Conservation (phyloP, 2,329 filamentous ascomycete genomes). For the Ophiocordyceps australis region DNA sequence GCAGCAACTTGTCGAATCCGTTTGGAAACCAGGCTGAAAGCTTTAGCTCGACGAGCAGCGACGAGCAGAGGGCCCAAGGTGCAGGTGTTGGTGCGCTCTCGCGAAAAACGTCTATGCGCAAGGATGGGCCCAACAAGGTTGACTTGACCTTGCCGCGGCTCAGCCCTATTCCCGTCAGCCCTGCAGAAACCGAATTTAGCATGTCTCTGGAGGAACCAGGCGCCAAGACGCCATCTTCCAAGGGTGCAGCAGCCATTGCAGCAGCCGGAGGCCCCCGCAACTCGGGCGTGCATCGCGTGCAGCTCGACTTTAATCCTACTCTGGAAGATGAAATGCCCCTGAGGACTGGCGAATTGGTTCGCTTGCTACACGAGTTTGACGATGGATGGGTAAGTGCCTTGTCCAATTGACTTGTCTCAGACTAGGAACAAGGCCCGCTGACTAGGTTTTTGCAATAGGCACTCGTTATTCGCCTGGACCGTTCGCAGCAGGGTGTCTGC, state of each 20-base stretch:
- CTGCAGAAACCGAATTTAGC: conserved; percentile 45
- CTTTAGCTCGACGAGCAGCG: conserved; percentile 20
- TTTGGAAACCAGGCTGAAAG: conserved; percentile 47
- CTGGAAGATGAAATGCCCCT: conserved; percentile 85
- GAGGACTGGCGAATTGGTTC: conserved; percentile 63
- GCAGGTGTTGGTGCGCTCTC: conserved; percentile 19
- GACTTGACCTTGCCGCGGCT: conserved; percentile 30
- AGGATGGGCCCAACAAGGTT: conserved; percentile 28
- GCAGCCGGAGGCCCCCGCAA: conserved; percentile 40
- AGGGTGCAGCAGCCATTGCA: conserved; percentile 38
- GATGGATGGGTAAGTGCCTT: conserved; percentile 74
- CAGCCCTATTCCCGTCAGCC: conserved; percentile 25
- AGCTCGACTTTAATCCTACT: conserved; percentile 84
- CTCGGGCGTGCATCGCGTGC: conserved; percentile 69
- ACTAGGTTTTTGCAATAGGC: conserved; percentile 25
- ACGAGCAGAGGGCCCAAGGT: conserved; percentile 15
- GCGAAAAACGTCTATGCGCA: conserved; percentile 39
- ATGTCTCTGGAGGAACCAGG: conserved; percentile 32
- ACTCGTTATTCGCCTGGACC: conserved; percentile 79
- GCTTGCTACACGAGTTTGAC: conserved; percentile 88
- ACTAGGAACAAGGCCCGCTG: too few relatives aligned
- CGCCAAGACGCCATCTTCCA: conserved; percentile 14
- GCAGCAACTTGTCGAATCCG: conserved; percentile 45
- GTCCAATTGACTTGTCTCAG: too few relatives aligned
- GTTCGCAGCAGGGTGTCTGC: conserved; percentile 80